These are phyloP conservation scores for Saccharata proteae DNA, from an alignment of 2,329 filamentous ascomycete genomes.

Conservation along the genomic window DNA sequence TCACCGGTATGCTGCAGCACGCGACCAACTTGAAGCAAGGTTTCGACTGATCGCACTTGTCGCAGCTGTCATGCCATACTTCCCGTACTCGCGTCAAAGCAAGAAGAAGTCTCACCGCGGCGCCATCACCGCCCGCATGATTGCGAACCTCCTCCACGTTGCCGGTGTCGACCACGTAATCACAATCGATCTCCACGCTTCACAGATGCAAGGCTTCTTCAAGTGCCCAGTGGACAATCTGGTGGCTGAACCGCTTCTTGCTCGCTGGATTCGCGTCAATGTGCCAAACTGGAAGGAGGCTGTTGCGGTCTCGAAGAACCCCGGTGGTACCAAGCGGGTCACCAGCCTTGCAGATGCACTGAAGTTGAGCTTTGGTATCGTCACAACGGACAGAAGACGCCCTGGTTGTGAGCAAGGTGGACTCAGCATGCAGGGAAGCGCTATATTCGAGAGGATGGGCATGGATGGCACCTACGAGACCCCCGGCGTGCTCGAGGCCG, in stretches of 20 bases:
- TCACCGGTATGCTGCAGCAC: conserved; percentile 59
- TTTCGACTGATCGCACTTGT: conserved; percentile 10
- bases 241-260: conserved; percentile 87
- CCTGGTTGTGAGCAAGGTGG: conserved; percentile 35
- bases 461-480: conserved; percentile 31
- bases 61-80: conserved; percentile 78
- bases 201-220: conserved; percentile 99
- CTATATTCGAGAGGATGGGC: conserved; percentile 48
- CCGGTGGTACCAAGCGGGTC: conserved; percentile 91
- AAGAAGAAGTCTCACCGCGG: conserved; percentile 98
- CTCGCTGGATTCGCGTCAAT: conserved; percentile 87
- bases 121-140: conserved; percentile 92
- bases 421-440: conserved; percentile 47
- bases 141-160: conserved; percentile 85
- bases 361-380: conserved; percentile 95
- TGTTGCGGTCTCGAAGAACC: conserved; percentile 96
- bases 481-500: conserved; percentile 18
- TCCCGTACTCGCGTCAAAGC: conserved; percentile 97
- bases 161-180: conserved; percentile 96
- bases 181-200: conserved; percentile 82
- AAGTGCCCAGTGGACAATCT: conserved; percentile 95
- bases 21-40: conserved; percentile 6
- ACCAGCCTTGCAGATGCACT: conserved; percentile 90
- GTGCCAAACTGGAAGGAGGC: conserved; percentile 79
- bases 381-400: conserved; percentile 64